Percentiles rank a stretch among this genome's conserved stretches.
Evolutionary conservation across 192 early-diverging fungal genomes (phyloP).

Genomic region (Umbelopsis sp.): DNA sequence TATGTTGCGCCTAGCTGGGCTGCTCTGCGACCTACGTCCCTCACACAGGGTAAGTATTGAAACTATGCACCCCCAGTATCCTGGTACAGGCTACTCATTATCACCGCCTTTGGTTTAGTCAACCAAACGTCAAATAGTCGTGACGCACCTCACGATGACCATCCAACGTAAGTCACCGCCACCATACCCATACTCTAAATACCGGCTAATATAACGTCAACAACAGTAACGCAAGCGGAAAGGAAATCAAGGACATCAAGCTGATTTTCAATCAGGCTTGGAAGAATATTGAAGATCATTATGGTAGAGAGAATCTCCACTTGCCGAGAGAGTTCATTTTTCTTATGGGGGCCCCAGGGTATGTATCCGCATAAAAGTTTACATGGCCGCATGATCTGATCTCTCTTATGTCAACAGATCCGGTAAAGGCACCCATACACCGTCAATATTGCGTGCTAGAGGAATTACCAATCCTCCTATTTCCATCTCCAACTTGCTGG

Average conservation of each 20-base stretch:
- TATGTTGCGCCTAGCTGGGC: neutral
- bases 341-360: conserved; percentile 61
- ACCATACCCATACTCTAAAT: neutral
- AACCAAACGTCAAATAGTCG: neutral
- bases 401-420: conserved; percentile 34
- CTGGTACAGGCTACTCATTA: too few species aligned
- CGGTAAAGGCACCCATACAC: conserved; percentile 62
- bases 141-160: neutral
- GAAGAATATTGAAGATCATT: conserved; percentile 57
- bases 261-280: conserved; percentile 63
- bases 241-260: conserved; percentile 63
- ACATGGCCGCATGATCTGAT: neutral
- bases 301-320: conserved; percentile 54
- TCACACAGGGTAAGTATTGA: conserved; percentile 1
- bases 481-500: conserved; percentile 53
- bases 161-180: neutral
- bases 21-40: neutral
- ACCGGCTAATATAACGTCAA: neutral
- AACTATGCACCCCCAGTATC: neutral
- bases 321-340: conserved; percentile 61
- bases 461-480: conserved; percentile 63
- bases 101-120: neutral
- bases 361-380: neutral
- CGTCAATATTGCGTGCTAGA: conserved; percentile 54
- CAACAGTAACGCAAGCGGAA: neutral